phyloP scores from a whole-genome alignment of 208 protist genomes.

The Crithidia bombi region DNA sequence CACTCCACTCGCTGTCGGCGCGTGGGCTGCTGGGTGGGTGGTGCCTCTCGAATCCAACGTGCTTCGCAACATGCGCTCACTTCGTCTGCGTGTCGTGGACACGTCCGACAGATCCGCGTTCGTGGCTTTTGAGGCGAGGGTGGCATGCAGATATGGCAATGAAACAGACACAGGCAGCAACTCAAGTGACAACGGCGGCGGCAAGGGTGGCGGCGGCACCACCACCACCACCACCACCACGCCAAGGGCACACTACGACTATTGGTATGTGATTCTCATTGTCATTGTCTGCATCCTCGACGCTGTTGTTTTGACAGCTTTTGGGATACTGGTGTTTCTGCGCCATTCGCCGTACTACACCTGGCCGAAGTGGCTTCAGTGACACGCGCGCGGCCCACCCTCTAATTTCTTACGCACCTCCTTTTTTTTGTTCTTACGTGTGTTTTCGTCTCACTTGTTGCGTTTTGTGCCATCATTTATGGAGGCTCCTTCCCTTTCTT shows the following conservation, averaged over 20 bases:
- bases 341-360: not conserved
- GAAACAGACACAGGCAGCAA: not conserved
- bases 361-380: slow-evolving; percentile 11
- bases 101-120: slow-evolving; percentile 14
- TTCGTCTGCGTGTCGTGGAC: slow-evolving; percentile 27
- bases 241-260: not conserved
- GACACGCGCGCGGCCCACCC: too few species aligned
- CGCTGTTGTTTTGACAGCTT: not conserved
- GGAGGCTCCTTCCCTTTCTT: too few species aligned
- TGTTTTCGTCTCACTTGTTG: not conserved
- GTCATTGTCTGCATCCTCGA: slow-evolving; percentile 13
- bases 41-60: slow-evolving; percentile 9
- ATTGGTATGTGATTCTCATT: slow-evolving; percentile 23
- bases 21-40: slow-evolving; percentile 24
- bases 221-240: not conserved
- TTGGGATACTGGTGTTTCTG: slow-evolving; percentile 8
- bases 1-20: slow-evolving; percentile 22
- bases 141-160: slow-evolving; percentile 13
- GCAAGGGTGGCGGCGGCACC: not conserved
- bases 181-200: slow-evolving; percentile 4
- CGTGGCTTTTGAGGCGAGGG: not conserved
- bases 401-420: not conserved
- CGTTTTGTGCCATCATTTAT: too few species aligned
- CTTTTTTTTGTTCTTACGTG: not conserved
- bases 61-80: slow-evolving; percentile 16